These are phyloP conservation scores for Neckera pumila DNA, from an alignment of 225 moss, liverwort and hornwort genomes.

Conservation along the genomic window DNA sequence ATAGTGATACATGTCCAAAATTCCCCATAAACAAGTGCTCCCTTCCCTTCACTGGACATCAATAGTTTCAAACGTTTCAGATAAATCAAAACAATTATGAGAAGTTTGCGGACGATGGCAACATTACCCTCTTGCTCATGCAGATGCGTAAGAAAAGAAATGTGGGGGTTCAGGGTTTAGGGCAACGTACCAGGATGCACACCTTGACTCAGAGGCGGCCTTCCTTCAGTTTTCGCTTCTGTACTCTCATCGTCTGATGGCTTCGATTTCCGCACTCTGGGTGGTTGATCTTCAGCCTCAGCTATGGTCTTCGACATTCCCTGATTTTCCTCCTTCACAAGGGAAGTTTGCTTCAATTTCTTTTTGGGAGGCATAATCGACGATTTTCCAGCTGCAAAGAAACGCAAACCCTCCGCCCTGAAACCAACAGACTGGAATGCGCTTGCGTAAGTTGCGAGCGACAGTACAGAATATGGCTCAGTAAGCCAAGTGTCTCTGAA, in stretches of 20 bases:
- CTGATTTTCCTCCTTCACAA: background rate
- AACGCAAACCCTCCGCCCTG: background rate
- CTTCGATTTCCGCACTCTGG: background rate
- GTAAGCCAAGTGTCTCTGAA: background rate
- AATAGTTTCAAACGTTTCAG: background rate
- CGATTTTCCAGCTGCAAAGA: background rate
- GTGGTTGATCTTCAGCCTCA: background rate
- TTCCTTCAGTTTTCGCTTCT: background rate
- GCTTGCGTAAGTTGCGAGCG: background rate
- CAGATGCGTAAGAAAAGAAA: background rate
- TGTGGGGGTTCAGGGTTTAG: background rate
- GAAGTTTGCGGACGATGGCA: background rate
- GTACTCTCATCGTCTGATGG: background rate
- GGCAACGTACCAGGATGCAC: slow-evolving; percentile 36
- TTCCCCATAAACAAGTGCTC: background rate
- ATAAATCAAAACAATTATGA: too few species aligned
- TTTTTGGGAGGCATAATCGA: slow-evolving; percentile 14
- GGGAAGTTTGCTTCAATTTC: slow-evolving; percentile 10
- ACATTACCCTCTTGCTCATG: background rate
- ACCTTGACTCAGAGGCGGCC: slow-evolving; percentile 18
- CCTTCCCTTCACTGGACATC: too few species aligned
- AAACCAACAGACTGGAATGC: slow-evolving; percentile 16
- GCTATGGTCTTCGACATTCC: background rate
- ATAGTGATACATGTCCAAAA: background rate
- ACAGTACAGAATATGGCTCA: background rate